phyloP scores from a whole-genome alignment of 257 asterid genomes.

The Lycium ferocissimum region DNA sequence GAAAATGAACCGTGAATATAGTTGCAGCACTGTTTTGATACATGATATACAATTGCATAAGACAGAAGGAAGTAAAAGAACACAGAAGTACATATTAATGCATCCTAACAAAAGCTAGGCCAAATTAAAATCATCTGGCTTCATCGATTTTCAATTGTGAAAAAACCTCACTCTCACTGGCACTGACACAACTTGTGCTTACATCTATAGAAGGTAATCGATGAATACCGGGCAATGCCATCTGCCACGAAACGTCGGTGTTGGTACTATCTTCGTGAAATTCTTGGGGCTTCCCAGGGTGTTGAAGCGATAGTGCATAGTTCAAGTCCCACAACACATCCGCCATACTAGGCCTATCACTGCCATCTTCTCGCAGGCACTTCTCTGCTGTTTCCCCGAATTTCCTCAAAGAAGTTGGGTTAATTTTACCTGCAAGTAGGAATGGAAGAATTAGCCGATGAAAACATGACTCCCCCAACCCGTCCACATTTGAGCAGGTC shows the following conservation, averaged over 20 bases:
- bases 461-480: too few species aligned
- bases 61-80: not conserved
- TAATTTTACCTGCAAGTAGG: slow-evolving; percentile 49
- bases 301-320: slow-evolving; percentile 55
- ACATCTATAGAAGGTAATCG: slow-evolving; percentile 45
- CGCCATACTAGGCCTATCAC: slow-evolving; percentile 59
- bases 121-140: slow-evolving; percentile 43
- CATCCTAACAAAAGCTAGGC: not conserved
- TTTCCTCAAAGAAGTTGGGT: slow-evolving; percentile 54
- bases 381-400: slow-evolving; percentile 57
- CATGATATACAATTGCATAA: not conserved
- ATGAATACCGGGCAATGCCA: slow-evolving; percentile 41
- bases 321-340: slow-evolving; percentile 78
- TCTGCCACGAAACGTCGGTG: slow-evolving; percentile 48
- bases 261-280: slow-evolving; percentile 46
- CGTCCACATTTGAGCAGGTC: too few species aligned
- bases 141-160: slow-evolving; percentile 48
- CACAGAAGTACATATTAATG: not conserved
- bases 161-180: slow-evolving; percentile 44
- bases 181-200: slow-evolving; percentile 30
- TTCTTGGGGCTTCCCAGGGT: slow-evolving; percentile 34
- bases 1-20: not conserved
- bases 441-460: too few species aligned
- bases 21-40: slow-evolving; percentile 2
- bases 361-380: slow-evolving; percentile 55